Evolutionary conservation across 257 asterid genomes (phyloP), one percentile per base, ranked within the genome.

Genomic region (Salvia rosmarinus): DNA sequence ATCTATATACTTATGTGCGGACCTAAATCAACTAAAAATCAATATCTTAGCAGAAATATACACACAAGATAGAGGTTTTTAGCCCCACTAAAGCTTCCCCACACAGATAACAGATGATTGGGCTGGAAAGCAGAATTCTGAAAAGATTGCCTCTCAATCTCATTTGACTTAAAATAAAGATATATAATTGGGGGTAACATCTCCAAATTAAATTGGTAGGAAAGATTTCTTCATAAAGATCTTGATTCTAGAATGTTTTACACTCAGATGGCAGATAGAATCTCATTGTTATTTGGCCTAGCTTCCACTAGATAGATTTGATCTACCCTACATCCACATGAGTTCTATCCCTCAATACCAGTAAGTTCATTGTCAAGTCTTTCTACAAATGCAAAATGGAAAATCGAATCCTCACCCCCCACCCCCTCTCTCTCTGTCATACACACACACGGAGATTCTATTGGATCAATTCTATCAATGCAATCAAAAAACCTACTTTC

Each of bases 271-370:
- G n/a, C n/a, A n/a, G n/a, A 1, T n/a, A n/a, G n/a, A 11, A 14
- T 7, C 30, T 25, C 30, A 25, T 25, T 25, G 30, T 11, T 52
- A 19, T 23, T 4, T n/a, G n/a, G n/a, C n/a, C n/a, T n/a, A n/a
- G n/a, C n/a, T 63, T 55, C 35, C 46, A 4, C 28, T 10, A 55
- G 9, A 69, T 2, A 51, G 66, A 69, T 39, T n/a, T n/a, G n/a
- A 58, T 58, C 64, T 35, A 49, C 65, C 69, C 67, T 19, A 64
- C 50, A 61, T 40, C 52, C 56, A 64, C 56, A 16, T n/a, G 42
- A 64, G 37, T 65, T 54, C 50, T 6, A 70, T 35, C 60, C 57
- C n/a, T 52, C 2, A 54, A 40, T 5, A 46, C 37, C 56, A 11
- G 5, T 40, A 32, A 74, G 40, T 23, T 65, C 47, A 16, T 19